Evolutionary conservation across 108 stramenopile genomes (phyloP).

Genomic region (Cyclotella kingstonii): DNA sequence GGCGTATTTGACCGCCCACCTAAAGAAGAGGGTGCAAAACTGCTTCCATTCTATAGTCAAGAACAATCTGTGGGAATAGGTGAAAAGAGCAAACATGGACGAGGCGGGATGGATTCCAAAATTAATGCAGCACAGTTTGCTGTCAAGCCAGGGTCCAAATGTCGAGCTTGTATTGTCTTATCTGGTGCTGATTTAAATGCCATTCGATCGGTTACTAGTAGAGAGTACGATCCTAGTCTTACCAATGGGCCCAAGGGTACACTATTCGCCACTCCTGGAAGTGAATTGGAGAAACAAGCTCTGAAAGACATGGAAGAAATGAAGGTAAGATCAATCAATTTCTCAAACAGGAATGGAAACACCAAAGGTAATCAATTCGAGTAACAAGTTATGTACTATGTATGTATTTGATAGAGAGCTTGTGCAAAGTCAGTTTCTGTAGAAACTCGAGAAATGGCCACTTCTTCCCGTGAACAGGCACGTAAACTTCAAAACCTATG

Average conservation of each 20-base stretch:
- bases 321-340: slow-evolving; percentile 37
- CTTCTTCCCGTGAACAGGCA: slow-evolving; percentile 70
- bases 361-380: no score
- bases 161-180: slow-evolving; percentile 81
- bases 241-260: slow-evolving; percentile 56
- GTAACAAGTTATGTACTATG: background rate
- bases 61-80: slow-evolving; percentile 78
- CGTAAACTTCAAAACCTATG: slow-evolving; percentile 78
- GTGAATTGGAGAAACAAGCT: slow-evolving; percentile 71
- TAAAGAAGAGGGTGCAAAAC: slow-evolving; percentile 67
- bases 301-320: slow-evolving; percentile 53
- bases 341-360: no score
- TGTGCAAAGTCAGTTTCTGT: slow-evolving; percentile 54
- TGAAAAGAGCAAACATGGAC: slow-evolving; percentile 83
- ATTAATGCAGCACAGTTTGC: slow-evolving; percentile 87
- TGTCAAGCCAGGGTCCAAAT: slow-evolving; percentile 73
- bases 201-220: slow-evolving; percentile 71
- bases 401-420: background rate
- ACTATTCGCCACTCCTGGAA: slow-evolving; percentile 75
- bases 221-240: slow-evolving; percentile 21
- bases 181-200: slow-evolving; percentile 80
- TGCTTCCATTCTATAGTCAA: slow-evolving; percentile 59
- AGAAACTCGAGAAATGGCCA: slow-evolving; percentile 63
- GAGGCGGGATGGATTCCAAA: slow-evolving; percentile 93
- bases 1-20: slow-evolving; percentile 94